Conservation (phyloP, 176 grass and related monocot species). For the Carex cristatella region DNA sequence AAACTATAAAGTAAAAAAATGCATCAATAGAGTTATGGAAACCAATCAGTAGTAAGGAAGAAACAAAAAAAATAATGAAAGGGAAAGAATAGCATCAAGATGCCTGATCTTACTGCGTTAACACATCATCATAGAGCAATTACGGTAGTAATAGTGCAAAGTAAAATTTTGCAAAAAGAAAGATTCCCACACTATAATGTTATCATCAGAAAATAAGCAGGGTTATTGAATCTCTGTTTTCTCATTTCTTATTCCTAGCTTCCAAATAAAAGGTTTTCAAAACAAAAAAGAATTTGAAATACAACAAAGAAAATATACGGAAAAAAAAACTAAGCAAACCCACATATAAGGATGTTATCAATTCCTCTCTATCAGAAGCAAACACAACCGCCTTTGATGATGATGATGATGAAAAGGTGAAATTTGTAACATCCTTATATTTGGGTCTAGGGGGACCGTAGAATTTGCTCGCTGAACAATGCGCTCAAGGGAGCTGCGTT, state of each 20-base stretch:
- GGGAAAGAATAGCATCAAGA: neutral
- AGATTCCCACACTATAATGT: neutral
- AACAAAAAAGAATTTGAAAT: neutral
- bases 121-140: neutral
- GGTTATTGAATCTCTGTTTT: neutral
- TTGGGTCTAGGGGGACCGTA: no score
- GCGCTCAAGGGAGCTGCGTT: no score
- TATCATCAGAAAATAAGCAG: neutral
- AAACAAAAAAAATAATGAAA: neutral
- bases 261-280: neutral
- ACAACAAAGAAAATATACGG: neutral
- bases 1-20: neutral
- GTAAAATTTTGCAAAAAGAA: neutral
- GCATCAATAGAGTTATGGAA: neutral
- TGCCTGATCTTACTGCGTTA: neutral
- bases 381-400: no score
- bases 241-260: neutral
- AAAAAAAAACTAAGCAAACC: neutral
- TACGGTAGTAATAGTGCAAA: neutral
- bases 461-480: no score
- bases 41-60: neutral
- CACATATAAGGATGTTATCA: no score
- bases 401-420: no score
- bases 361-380: no score
- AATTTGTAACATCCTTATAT: no score